Conservation (phyloP, 331 rosid species). For the Acacia concinna region DNA sequence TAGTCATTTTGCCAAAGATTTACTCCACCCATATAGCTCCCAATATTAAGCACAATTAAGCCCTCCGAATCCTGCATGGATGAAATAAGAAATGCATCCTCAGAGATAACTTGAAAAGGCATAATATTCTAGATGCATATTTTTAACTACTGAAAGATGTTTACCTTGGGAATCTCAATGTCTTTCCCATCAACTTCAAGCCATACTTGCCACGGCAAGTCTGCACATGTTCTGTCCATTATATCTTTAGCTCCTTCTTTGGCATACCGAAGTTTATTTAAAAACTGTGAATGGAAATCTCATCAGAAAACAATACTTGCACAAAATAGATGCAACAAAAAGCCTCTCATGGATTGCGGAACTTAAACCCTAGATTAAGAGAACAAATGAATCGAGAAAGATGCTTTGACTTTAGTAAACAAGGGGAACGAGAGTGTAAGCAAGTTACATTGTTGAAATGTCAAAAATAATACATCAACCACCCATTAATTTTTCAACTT, state of each 20-base stretch:
- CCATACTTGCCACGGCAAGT: constrained; percentile 88
- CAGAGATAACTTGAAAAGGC: constrained; percentile 21
- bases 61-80: constrained; percentile 69
- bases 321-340: constrained; percentile 13
- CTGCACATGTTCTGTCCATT: constrained; percentile 84
- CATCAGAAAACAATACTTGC: constrained; percentile 29
- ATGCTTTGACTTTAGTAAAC: background rate
- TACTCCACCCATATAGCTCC: constrained; percentile 89
- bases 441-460: constrained; percentile 16
- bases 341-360: background rate
- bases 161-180: constrained; percentile 70
- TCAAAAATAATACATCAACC: constrained; percentile 24
- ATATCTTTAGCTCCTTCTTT: constrained; percentile 88
- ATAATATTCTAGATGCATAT: constrained; percentile 7
- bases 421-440: constrained; percentile 21
- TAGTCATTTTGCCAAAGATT: constrained; percentile 79
- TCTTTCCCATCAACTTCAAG: constrained; percentile 83
- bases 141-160: background rate
- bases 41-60: constrained; percentile 76
- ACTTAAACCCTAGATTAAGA: constrained; percentile 19
- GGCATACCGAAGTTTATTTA: constrained; percentile 72
- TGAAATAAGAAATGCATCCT: constrained; percentile 11
- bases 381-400: constrained; percentile 14
- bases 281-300: constrained; percentile 48
- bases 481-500: constrained; percentile 21